Evolutionary conservation across 2,329 filamentous ascomycete genomes (phyloP), one percentile per base, ranked within the genome.

Genomic region (Apiospora sp.): DNA sequence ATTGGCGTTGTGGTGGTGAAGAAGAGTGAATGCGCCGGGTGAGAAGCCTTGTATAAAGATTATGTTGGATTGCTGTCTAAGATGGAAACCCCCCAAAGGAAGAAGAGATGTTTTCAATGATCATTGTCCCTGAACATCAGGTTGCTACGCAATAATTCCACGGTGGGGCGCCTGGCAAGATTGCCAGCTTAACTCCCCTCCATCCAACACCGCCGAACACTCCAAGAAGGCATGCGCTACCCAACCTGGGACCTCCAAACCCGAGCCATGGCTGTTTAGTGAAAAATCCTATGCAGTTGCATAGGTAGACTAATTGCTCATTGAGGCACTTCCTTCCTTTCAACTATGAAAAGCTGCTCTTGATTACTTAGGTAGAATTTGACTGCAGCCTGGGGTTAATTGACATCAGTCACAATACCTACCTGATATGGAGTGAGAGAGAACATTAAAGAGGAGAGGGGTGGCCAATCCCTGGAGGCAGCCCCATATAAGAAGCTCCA

Each of bases 111-210:
- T 64, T 64, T 64, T 64, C 58, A 64, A 41, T 41, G 58, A 41
- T 64, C 58, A 64, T 41, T 64, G 58, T 64, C 58, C 58, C 34
- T 64, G 58, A 64, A 64, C 58, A 24, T 64, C 58, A 64, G 58
- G 58, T 64, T 64, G 58, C 58, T 64, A 64, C 58, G 58, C 58
- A 64, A 64, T 64, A 64, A 64, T 64, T 64, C 58, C 19, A 64
- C 30, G 30, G 58, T 64, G 58, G 58, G 58, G 58, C 58, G 34
- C 34, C 58, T 41, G 58, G 58, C 58, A 64, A 64, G 58, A 64
- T 64, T 64, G 58, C 58, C 19, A 64, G 34, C 54, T 64, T 64
- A 37, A 64, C 34, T 64, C 58, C 58, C 58, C 58, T 41, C 58
- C 34, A 37, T 37, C 54, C 54, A 37, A 37, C 54, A 61, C 54